phyloP scores from a whole-genome alignment of 352 stramenopile genomes.

The Globisporangium middletonii region DNA sequence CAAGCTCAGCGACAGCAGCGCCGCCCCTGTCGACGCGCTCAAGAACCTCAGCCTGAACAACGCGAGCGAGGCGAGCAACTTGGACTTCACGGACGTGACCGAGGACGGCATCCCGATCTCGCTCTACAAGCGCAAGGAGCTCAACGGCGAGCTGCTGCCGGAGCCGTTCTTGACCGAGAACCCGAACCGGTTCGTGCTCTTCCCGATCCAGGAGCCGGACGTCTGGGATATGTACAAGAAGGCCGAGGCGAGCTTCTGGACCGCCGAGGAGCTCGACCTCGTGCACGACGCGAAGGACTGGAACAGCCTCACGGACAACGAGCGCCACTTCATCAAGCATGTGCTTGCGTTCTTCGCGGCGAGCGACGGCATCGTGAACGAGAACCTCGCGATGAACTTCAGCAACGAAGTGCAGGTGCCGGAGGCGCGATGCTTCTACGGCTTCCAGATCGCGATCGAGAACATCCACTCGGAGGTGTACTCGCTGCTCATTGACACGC shows the following conservation, averaged over 20 bases:
- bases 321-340: constrained; percentile 97
- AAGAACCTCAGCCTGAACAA: constrained; percentile 9
- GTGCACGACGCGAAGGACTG: constrained; percentile 96
- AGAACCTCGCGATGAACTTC: constrained; percentile 99
- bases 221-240: constrained; percentile 99
- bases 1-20: constrained; percentile 16
- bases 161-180: constrained; percentile 96
- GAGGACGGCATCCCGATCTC: constrained; percentile 39
- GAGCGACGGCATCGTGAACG: constrained; percentile 98
- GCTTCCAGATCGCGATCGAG: constrained; percentile 99
- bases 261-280: constrained; percentile 97
- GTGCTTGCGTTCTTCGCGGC: constrained; percentile 99
- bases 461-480: constrained; percentile 99
- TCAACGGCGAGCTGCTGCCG: constrained; percentile 70
- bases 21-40: constrained; percentile 6
- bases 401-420: constrained; percentile 95
- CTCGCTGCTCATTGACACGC: constrained; percentile 99
- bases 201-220: constrained; percentile 96
- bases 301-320: constrained; percentile 90
- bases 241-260: constrained; percentile 99
- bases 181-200: constrained; percentile 96
- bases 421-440: constrained; percentile 98
- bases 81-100: constrained; percentile 22
- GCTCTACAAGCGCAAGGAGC: constrained; percentile 83
- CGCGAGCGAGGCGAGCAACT: neutral